Conservation (phyloP, 2,329 filamentous ascomycete species). For the Trichoderma lentiforme region DNA sequence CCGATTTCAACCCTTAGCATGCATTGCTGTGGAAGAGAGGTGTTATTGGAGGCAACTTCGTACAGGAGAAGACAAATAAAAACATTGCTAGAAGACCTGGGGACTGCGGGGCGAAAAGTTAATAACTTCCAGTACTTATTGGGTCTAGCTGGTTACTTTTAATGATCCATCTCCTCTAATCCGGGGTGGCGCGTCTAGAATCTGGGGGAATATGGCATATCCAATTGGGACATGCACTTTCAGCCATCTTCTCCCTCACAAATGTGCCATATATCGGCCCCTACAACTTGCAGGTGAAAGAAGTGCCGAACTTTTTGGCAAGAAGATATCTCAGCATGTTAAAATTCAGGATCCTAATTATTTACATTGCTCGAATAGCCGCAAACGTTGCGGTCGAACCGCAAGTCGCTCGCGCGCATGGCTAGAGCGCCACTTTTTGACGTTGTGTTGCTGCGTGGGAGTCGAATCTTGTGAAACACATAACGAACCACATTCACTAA, state of each 20-base stretch:
- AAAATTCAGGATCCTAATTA: background rate
- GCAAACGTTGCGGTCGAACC: background rate
- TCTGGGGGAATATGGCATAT: background rate
- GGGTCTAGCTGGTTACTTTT: background rate
- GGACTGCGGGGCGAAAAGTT: background rate
- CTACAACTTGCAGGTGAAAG: background rate
- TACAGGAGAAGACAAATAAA: background rate
- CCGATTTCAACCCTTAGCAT: background rate
- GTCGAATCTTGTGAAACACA: no score
- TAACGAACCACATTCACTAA: background rate
- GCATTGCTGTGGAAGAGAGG: background rate
- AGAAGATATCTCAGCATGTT: background rate
- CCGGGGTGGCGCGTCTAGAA: background rate
- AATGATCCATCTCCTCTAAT: background rate
- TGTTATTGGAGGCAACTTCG: background rate
- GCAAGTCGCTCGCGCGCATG: background rate
- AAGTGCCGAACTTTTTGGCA: background rate
- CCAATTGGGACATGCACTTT: background rate
- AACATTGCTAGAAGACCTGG: background rate
- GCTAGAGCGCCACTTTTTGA: background rate
- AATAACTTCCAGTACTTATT: background rate
- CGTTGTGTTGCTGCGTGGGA: background rate
- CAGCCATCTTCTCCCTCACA: background rate
- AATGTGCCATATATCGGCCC: background rate
- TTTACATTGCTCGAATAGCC: background rate